Base-by-base conservation (phyloP, 805 yeast genomes). In the Cephaloascus albidus region DNA sequence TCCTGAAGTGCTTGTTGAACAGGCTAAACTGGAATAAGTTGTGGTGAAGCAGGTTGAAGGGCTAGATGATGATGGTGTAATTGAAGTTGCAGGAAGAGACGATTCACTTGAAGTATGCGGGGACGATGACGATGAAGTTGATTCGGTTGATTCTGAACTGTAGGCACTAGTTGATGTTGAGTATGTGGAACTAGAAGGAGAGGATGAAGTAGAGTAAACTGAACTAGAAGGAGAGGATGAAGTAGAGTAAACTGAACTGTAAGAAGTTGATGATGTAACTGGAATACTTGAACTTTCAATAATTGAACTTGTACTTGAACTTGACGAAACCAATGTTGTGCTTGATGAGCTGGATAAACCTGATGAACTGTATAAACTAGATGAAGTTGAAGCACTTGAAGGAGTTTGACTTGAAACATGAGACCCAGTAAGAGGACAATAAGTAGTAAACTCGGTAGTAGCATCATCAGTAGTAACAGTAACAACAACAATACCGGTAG, bases 371-470 rank as follows among this genome's bases (percentile, higher is more conserved):
- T 23, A 8, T 12, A 23, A 23, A 23, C 6, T 23, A 8, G 28
- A 23, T 8, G 28, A 12, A 8, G 28, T 23, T 23, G 28, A 23
- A 8, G 6, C 34, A 32, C 12, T 15, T 15, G 8, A 8, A 8
- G 34, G 10, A 32, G 34, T 15, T 32, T 32, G 34, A 15, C 6
- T 10, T 15, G 34, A 35, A 37, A 44, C 44, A 28, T 41, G 43
- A 20, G 47, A 40, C 14, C 35, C 47, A 19, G 54, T 49, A 15
- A 38, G 39, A 37, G 57, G 57, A 39, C 54, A 52, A 45, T 43
- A 51, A 14, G 59, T 49, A 41, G 63, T 51, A 37, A 43, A 51
- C 36, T 50, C 50, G 37, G 64, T 59, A 27, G 50, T 51, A 28
- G 51, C 48, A 20, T 43, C 43, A 15, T n/a, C 14, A 15, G 44